phyloP scores from a whole-genome alignment of 495 filamentous ascomycete genomes.

The Collariella sp. region DNA sequence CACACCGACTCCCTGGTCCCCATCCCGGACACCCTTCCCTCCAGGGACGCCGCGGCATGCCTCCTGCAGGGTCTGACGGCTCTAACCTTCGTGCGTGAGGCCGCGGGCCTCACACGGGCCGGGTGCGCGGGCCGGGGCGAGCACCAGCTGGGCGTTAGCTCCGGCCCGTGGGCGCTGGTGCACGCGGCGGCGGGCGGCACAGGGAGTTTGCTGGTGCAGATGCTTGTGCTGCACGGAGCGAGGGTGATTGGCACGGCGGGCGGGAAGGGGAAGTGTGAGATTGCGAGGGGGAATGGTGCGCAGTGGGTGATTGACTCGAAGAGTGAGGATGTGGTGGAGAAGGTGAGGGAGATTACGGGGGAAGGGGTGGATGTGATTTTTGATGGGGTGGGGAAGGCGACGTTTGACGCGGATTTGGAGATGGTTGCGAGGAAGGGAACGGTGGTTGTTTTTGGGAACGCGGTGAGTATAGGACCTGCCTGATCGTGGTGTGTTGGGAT shows the following conservation, averaged over 20 bases:
- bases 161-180: conserved; percentile 75
- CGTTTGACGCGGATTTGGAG: conserved; percentile 77
- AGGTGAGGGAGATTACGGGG: conserved; percentile 64
- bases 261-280: conserved; percentile 59
- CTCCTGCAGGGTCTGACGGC: conserved; percentile 84
- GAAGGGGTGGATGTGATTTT: conserved; percentile 73
- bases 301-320: conserved; percentile 65
- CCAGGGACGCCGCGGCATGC: conserved; percentile 57
- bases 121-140: conserved; percentile 20
- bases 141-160: conserved; percentile 20
- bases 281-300: conserved; percentile 61
- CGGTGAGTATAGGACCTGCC: conserved; percentile 39
- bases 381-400: conserved; percentile 80
- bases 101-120: conserved; percentile 46
- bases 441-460: conserved; percentile 83
- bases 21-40: conserved; percentile 54
- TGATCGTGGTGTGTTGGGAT: background rate
- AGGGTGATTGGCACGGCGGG: conserved; percentile 77
- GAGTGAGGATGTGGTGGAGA: conserved; percentile 54
- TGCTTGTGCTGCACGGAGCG: conserved; percentile 65
- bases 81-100: conserved; percentile 70
- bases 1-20: conserved; percentile 48
- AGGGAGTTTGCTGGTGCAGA: conserved; percentile 67
- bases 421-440: conserved; percentile 72
- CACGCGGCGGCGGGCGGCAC: conserved; percentile 90